Evolutionary conservation across 345 rosid genomes (phyloP).

Genomic region (Syzygium grande): DNA sequence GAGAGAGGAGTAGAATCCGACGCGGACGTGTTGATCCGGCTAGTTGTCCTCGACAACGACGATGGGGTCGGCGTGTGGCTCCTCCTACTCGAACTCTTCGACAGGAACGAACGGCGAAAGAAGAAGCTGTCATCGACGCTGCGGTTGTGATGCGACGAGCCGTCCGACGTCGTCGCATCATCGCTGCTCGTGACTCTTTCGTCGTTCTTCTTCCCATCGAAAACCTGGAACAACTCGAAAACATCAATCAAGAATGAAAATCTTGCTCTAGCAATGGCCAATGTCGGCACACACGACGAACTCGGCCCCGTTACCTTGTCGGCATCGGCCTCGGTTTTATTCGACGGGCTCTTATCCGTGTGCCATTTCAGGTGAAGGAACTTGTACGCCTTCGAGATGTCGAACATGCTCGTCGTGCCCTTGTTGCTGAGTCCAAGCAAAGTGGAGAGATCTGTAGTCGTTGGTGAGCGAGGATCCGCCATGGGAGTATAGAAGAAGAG

Average conservation of each 20-base stretch:
- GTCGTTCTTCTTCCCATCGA: constrained; percentile 1
- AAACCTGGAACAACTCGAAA: not conserved
- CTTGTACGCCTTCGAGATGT: constrained; percentile 51
- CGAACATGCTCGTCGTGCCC: constrained; percentile 1
- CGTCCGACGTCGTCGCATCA: constrained; percentile 13
- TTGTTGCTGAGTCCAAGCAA: not conserved
- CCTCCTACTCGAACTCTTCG: constrained; percentile 28
- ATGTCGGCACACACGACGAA: not conserved
- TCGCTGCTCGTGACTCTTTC: constrained; percentile 13
- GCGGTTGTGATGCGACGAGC: not conserved
- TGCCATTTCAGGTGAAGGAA: constrained; percentile 46
- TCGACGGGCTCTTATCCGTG: constrained; percentile 14
- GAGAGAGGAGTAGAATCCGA: not conserved
- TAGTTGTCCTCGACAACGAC: constrained; percentile 24
- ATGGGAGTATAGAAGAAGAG: not conserved
- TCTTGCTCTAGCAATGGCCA: not conserved
- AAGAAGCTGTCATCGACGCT: constrained; percentile 44
- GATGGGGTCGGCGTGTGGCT: constrained; percentile 1
- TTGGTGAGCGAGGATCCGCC: constrained; percentile 8
- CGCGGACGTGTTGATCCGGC: constrained; percentile 14
- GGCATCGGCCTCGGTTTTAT: constrained; percentile 20
- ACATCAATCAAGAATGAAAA: not conserved
- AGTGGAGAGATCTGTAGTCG: constrained; percentile 1
- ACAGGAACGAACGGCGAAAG: constrained; percentile 22
- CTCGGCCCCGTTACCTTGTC: constrained; percentile 5